These are phyloP conservation scores for Perkinsus chesapeaki DNA, from an alignment of 169 alveolate species.

Conservation along the genomic window DNA sequence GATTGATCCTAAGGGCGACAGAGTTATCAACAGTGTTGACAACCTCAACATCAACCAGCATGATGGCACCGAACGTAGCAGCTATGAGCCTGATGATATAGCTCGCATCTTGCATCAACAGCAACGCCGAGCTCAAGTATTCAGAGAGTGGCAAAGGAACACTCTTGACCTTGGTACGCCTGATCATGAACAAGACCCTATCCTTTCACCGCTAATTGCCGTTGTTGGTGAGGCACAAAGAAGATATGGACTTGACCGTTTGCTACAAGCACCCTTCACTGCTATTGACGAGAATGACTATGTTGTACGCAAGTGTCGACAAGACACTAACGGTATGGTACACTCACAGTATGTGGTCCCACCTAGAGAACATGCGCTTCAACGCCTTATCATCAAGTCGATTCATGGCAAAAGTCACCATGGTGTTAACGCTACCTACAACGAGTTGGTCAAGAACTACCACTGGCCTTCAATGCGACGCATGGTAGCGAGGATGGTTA, in stretches of 20 bases:
- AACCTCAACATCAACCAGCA: background rate
- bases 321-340: background rate
- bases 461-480: background rate
- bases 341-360: background rate
- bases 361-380: background rate
- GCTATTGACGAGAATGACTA: background rate
- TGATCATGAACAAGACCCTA: background rate
- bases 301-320: background rate
- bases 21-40: background rate
- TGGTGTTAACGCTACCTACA: background rate
- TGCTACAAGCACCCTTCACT: background rate
- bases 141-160: background rate
- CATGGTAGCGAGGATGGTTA: background rate
- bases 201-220: background rate
- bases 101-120: background rate
- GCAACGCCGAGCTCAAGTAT: background rate
- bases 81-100: background rate
- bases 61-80: background rate
- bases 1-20: background rate
- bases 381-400: background rate
- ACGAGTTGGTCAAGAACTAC: background rate
- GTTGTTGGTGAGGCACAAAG: background rate
- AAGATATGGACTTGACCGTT: background rate
- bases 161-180: background rate
- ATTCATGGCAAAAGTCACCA: background rate